phyloP scores from a whole-genome alignment of 2,329 filamentous ascomycete genomes.

The Aspergillus amoenus region DNA sequence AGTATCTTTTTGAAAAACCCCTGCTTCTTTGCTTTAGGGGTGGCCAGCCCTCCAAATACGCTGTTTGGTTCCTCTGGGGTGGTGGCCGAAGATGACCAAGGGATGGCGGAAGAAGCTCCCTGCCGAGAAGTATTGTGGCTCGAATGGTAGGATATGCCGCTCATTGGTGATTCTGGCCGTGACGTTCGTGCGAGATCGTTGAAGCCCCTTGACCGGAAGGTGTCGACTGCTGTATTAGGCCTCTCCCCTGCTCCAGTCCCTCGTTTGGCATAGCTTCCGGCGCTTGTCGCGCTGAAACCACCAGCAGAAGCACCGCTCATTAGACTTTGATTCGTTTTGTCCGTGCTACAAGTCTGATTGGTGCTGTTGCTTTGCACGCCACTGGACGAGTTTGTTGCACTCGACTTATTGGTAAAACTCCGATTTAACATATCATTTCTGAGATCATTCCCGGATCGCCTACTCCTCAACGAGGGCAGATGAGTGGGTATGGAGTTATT shows the following conservation, averaged over 20 bases:
- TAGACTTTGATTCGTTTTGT: slow-evolving; percentile 77
- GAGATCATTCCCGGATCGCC: slow-evolving; percentile 68
- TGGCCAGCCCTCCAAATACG: slow-evolving; percentile 72
- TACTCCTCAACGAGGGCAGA: slow-evolving; percentile 37
- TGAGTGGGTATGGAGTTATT: slow-evolving; percentile 43
- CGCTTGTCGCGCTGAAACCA: slow-evolving; percentile 90
- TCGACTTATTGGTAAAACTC: slow-evolving; percentile 87
- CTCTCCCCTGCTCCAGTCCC: slow-evolving; percentile 48
- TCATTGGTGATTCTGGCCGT: slow-evolving; percentile 58
- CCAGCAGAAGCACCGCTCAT: slow-evolving; percentile 94
- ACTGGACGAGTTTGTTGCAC: slow-evolving; percentile 73
- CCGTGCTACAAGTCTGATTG: slow-evolving; percentile 66
- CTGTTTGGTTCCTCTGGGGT: slow-evolving; percentile 63
- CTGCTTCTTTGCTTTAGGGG: slow-evolving; percentile 75
- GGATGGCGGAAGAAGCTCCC: slow-evolving; percentile 64
- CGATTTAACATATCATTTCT: slow-evolving; percentile 68
- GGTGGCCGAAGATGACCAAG: slow-evolving; percentile 47
- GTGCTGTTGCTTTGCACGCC: slow-evolving; percentile 68
- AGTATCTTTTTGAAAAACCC: slow-evolving; percentile 96
- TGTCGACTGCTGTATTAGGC: slow-evolving; percentile 46
- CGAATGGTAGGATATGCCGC: slow-evolving; percentile 85
- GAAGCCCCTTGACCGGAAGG: slow-evolving; percentile 39
- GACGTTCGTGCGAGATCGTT: slow-evolving; percentile 36
- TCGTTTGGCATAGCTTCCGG: slow-evolving; percentile 84
- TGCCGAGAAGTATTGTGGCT: slow-evolving; percentile 68